Evolutionary conservation across 208 protist genomes (phyloP).

Genomic region (Vickermania ingenoplastis): DNA sequence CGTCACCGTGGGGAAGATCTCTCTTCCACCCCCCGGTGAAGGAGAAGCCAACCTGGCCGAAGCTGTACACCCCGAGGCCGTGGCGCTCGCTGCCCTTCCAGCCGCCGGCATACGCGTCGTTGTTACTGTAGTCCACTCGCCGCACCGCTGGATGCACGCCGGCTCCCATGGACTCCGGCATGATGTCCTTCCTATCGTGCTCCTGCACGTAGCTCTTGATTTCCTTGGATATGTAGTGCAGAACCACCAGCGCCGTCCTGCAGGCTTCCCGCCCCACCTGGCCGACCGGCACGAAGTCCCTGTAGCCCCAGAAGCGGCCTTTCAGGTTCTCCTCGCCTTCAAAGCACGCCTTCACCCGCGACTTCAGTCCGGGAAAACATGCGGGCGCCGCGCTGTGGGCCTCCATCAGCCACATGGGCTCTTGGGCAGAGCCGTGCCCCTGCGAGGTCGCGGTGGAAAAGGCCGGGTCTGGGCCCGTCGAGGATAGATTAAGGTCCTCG

Average conservation of each 20-base stretch:
- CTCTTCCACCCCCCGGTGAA: constrained; percentile 7
- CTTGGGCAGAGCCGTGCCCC: too few relatives aligned
- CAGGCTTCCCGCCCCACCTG: neutral
- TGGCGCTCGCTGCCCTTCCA: neutral
- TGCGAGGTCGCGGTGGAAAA: too few relatives aligned
- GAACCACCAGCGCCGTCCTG: neutral
- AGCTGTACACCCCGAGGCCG: constrained; percentile 3
- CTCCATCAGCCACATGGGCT: too few relatives aligned
- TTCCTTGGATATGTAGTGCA: neutral
- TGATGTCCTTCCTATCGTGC: neutral
- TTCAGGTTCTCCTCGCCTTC: neutral
- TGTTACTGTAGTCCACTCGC: neutral
- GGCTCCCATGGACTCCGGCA: neutral
- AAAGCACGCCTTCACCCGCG: neutral
- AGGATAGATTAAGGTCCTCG: too few relatives aligned
- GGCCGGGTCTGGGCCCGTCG: too few relatives aligned
- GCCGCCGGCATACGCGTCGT: constrained; percentile 3
- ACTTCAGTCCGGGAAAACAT: too few relatives aligned
- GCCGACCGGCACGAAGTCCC: neutral
- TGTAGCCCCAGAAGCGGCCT: neutral
- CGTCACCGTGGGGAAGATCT: constrained; percentile 4
- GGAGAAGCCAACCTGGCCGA: neutral
- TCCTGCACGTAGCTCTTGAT: neutral
- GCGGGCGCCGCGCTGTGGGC: too few relatives aligned
- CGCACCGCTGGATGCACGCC: neutral